Percentiles rank a stretch among this genome's conserved stretches.
Evolutionary conservation across 306 rosid genomes (phyloP).

Genomic region (Argentina anserina): DNA sequence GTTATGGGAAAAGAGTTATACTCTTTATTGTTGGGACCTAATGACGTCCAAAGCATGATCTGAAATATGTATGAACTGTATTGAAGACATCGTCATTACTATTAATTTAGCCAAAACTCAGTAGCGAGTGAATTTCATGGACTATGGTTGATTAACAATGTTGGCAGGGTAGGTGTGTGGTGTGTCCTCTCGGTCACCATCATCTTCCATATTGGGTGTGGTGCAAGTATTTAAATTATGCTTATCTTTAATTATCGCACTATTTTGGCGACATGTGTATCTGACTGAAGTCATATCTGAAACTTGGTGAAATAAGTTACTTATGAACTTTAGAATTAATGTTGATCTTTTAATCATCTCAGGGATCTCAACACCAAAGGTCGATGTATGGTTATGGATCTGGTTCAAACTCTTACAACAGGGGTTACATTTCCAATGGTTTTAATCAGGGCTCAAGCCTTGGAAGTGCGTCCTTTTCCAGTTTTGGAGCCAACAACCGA

Average conservation of each 20-base stretch:
- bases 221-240: not conserved
- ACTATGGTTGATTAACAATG: not conserved
- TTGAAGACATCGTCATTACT: not conserved
- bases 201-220: conserved; percentile 1
- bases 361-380: conserved; percentile 72
- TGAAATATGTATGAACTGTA: not conserved
- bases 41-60: not conserved
- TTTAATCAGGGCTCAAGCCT: conserved; percentile 53
- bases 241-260: not conserved
- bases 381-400: conserved; percentile 68
- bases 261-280: not conserved
- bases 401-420: conserved; percentile 60
- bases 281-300: conserved; percentile 3
- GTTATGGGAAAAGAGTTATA: not conserved
- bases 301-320: not conserved
- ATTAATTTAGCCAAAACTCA: not conserved
- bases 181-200: not conserved
- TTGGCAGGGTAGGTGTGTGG: not conserved
- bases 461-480: conserved; percentile 38
- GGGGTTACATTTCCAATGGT: conserved; percentile 51
- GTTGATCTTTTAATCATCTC: conserved; percentile 36
- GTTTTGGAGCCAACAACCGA: conserved; percentile 38
- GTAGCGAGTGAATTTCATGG: not conserved
- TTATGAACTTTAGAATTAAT: not conserved
- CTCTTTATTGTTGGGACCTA: not conserved